Percentiles rank a stretch among this genome's conserved stretches.
These are phyloP conservation scores for Prototheca stagnorum DNA, from an alignment of 163 green algal species.

Conservation along the genomic window DNA sequence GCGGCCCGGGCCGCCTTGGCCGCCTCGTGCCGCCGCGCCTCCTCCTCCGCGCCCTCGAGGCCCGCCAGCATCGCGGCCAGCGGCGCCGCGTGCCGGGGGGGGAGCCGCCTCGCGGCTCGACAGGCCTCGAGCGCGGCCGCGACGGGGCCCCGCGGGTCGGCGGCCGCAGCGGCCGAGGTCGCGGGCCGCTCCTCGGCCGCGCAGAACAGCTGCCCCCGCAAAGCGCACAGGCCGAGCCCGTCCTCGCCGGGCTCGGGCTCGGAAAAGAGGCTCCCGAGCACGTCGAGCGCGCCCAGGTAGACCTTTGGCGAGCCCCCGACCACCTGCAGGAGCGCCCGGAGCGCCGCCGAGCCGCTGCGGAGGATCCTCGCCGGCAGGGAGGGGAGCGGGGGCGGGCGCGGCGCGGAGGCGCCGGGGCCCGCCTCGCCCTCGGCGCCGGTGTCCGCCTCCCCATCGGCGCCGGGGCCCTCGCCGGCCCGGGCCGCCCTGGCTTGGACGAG, in stretches of 20 bases:
- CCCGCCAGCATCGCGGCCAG: conserved; percentile 27
- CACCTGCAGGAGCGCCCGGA: conserved; percentile 47
- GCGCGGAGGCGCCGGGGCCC: too few relatives aligned
- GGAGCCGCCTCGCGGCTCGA: conserved; percentile 28
- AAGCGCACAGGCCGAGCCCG: conserved; percentile 29
- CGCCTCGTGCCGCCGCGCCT: too few relatives aligned
- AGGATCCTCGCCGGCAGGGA: conserved; percentile 23
- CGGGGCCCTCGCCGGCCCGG: background rate
- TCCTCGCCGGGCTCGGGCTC: conserved; percentile 31
- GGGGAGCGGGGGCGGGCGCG: too few relatives aligned
- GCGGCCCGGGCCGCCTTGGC: background rate
- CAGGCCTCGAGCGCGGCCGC: conserved; percentile 61
- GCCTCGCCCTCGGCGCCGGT: too few relatives aligned
- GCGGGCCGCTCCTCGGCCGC: conserved; percentile 68
- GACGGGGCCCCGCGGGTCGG: conserved; percentile 47
- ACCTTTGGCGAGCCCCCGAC: conserved; percentile 39
- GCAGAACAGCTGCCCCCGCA: conserved; percentile 60
- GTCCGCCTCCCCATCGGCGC: background rate
- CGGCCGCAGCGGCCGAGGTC: too few relatives aligned
- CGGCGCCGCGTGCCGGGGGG: conserved; percentile 31
- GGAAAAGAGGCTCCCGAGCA: conserved; percentile 33
- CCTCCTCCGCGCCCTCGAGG: too few relatives aligned
- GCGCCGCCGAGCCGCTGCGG: conserved; percentile 21
- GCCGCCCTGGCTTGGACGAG: conserved; percentile 26
- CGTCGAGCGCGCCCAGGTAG: conserved; percentile 41